Conservation (phyloP, 805 yeast genomes). For the Myxozyma neotropica region DNA sequence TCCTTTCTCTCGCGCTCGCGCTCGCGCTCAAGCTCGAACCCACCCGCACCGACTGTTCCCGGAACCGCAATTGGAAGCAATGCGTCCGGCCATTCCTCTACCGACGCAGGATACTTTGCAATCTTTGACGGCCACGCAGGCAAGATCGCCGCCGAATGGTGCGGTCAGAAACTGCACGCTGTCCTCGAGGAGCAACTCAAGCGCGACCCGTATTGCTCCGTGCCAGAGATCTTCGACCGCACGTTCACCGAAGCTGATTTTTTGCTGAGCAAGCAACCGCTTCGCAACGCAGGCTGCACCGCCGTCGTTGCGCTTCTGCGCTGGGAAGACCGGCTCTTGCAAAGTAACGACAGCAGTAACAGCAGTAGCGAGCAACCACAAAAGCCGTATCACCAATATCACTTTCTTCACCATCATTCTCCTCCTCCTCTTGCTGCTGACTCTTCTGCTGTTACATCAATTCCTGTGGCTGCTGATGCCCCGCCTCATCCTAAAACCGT, state of each 20-base stretch:
- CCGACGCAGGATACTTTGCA: conserved; percentile 93
- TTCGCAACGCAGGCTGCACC: conserved; percentile 86
- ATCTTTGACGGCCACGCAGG: conserved; percentile 98
- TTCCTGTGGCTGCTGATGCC: too few relatives aligned
- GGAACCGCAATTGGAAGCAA: conserved; percentile 3
- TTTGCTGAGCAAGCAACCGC: conserved; percentile 58
- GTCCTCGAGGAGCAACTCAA: conserved; percentile 48
- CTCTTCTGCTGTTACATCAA: not conserved
- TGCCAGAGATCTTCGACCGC: conserved; percentile 65
- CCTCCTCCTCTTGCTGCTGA: conserved; percentile 1
- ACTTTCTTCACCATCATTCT: conserved; percentile 22
- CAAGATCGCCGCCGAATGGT: conserved; percentile 87
- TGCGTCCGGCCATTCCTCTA: conserved; percentile 14
- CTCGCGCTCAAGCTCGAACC: conserved; percentile 10
- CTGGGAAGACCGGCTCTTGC: conserved; percentile 59
- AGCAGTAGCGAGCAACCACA: conserved; percentile 7
- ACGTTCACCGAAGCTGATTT: conserved; percentile 78
- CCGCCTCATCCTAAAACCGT: conserved; percentile 14
- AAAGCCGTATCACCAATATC: conserved; percentile 23
- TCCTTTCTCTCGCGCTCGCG: conserved; percentile 8
- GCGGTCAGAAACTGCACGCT: conserved; percentile 81
- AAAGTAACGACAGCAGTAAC: not conserved
- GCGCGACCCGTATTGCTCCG: conserved; percentile 45
- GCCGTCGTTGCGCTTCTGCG: conserved; percentile 91
- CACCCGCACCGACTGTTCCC: conserved; percentile 1